Base-by-base conservation (phyloP, 352 stramenopile genomes). In the Globisporangium cederbergense region DNA sequence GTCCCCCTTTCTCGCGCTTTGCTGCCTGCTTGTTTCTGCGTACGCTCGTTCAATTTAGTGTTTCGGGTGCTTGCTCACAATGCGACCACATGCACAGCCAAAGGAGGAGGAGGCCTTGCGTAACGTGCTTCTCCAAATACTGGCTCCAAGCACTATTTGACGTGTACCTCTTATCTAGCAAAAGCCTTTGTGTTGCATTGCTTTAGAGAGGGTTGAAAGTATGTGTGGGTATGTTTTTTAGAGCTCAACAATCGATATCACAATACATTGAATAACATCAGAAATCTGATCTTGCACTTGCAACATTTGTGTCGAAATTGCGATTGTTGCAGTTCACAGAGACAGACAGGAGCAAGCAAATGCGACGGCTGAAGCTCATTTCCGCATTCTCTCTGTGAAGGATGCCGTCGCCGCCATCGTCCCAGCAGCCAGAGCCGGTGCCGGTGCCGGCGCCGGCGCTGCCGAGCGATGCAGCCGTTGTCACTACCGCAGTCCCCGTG, bases 81-180 rank as follows among this genome's bases (percentile, higher is more conserved):
- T 49, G 49, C 49, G 58, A 64, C 58, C 47, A 64, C 46, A 62
- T 36, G 28, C 18, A 3, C 18, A 20, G 36, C 36, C 36, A 42
- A 59, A 7, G 25, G 32, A 60, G 25, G 22, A 20, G 11, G 13
- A 55, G 49, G 36, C 36, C 36, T 14, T 14, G 36, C 36, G 36
- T 42, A 42, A 16, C 9, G 36, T 42, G 4, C 14, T 14, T 42
- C 36, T 42, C 36, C 11, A 9, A 42, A 42, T 42, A 42, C 36
- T 42, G 36, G 2, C 36, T 28, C 36, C 36, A 11, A 42, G 11
- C 36, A 42, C 36, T 42, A 14, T 42, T 42, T 42, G 25, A 28
- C 2, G 25, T 28, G 25, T 2, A 28, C 25, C 25, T 28, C 25
- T 28, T 2, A 28, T 28, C 25, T 28, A 28, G 25, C 25, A 28